Evolutionary conservation across 2,329 filamentous ascomycete genomes (phyloP), one percentile per base, ranked within the genome.

Genomic region (Malbranchea cinnamomea): DNA sequence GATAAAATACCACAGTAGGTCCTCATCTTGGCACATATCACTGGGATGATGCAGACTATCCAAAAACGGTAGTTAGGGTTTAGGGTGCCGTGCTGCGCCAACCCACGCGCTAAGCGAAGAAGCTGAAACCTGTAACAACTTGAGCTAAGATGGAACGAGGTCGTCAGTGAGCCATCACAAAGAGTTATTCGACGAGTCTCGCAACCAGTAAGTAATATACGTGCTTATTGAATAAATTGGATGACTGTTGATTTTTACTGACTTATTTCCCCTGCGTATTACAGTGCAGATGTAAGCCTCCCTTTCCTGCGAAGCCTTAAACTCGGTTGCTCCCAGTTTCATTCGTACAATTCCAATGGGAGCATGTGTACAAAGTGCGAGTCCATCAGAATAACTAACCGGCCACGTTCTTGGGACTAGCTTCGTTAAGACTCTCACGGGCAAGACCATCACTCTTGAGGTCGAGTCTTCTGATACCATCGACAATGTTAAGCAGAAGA

Each of bases 231-330:
- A 23, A 35, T 37, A 38, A 35, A 24, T 33, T 36, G 14, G 34
- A 29, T 22, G 14, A 9, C 23, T 34, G 26, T 43, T 8, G n/a
- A 22, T 11, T 27, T n/a, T 46, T 57, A 51, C 68, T 75, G 62
- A 76, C 59, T 34, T 48, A 41, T 39, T 38, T 48, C 40, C 39
- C 39, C 38, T 48, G 35, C 41, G 45, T 38, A 41, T 46, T 57
- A 52, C 47, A 87, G 81, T 89, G 81, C 81, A 89, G 76, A 89
- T 89, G 80, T 87, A 74, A 78, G 78, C 57, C 38, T 35, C 38
- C 30, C 51, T 41, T 40, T 41, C 46, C 21, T 36, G 21, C 34
- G 32, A 39, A 34, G 26, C 35, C 30, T 26, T 27, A n/a, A n/a
- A n/a, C n/a, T n/a, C n/a, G n/a, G n/a, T n/a, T n/a, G n/a, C n/a